These are phyloP conservation scores for Spergularia bocconei DNA, from an alignment of 148 eudicot genomes.

Conservation along the genomic window DNA sequence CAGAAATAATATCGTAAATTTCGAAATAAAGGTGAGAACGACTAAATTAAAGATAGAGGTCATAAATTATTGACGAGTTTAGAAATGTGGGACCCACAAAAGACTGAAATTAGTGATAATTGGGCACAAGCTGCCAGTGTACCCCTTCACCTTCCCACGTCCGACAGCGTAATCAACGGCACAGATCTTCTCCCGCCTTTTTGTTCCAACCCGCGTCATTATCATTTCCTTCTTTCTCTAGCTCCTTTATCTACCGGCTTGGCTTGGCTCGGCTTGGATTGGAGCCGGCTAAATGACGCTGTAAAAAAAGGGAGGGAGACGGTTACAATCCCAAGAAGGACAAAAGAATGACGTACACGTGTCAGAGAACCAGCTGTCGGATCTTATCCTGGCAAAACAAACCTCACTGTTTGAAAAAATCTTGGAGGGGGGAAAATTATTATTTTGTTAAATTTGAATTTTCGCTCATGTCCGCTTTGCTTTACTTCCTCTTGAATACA, in stretches of 20 bases:
- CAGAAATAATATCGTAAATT: too few species aligned
- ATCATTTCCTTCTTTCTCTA: not conserved
- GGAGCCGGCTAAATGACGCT: not conserved
- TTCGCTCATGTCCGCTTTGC: constrained; percentile 48
- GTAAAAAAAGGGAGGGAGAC: not conserved
- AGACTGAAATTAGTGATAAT: constrained; percentile 1
- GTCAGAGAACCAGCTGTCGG: constrained; percentile 50
- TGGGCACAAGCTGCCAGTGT: constrained; percentile 23
- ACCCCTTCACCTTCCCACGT: constrained; percentile 14
- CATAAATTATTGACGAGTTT: constrained; percentile 16
- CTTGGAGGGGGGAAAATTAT: not conserved
- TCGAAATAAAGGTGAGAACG: too few species aligned
- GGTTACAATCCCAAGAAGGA: constrained; percentile 22
- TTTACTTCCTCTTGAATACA: constrained; percentile 12
- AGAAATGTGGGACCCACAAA: constrained; percentile 12
- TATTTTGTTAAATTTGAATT: constrained; percentile 39
- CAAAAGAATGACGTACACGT: constrained; percentile 43
- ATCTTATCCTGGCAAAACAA: constrained; percentile 45
- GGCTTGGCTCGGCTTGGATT: constrained; percentile 14
- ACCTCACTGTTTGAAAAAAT: constrained; percentile 23
- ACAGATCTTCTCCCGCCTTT: constrained; percentile 39
- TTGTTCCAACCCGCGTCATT: constrained; percentile 9
- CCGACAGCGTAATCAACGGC: constrained; percentile 41
- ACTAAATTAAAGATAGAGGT: not conserved
- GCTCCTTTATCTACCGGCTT: not conserved